Evolutionary conservation across 1,284 basidiomycete genomes (phyloP), one percentile per base, ranked within the genome.

Genomic region (Apiotrichum gamsii): DNA sequence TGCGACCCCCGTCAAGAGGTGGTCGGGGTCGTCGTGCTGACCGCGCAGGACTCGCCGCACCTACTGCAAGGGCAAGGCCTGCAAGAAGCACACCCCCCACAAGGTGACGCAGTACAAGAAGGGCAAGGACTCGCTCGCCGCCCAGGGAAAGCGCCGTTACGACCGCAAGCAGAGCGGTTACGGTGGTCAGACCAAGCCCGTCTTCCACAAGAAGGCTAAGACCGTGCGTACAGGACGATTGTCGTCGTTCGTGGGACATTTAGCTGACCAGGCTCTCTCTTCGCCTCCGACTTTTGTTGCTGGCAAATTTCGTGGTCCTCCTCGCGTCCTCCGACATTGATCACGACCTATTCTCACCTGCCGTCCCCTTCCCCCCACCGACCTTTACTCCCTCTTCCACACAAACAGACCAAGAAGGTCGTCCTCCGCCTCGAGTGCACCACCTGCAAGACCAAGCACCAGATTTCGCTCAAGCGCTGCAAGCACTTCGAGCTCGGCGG

Each of bases 401-500:
- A 13, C 28, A 31, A n/a, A 38, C 61, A 70, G 62, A 97, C 94
- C 61, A 98, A 97, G 87, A 98, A 98, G 82, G 90, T 97, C 64
- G 94, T 97, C 48, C 80, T 98, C 59, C 85, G 93, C 75, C 78
- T 97, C 70, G 94, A 98, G 76, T 98, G 94, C 82, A 95, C 90
- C 47, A 80, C 83, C 43, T 98, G 94, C 87, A 98, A 98, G 77
- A 93, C 94, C 80, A 96, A 95, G 82, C 87, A 87, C 84, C 89
- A 93, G 74, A 74, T 97, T 59, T 72, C 89, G 19, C 80, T 98
- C 72, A 98, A 98, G 81, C 91, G 95, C 67, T 96, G 91, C 91
- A 98, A 98, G 79, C 94, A 98, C 81, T 96, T 96, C 80, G 93
- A 96, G 80, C 87, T 96, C 52, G 91, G 94, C 78, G 94, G 95